Conservation (phyloP, 805 yeast genomes). For the Groenewaldozyma tartarivorans region DNA sequence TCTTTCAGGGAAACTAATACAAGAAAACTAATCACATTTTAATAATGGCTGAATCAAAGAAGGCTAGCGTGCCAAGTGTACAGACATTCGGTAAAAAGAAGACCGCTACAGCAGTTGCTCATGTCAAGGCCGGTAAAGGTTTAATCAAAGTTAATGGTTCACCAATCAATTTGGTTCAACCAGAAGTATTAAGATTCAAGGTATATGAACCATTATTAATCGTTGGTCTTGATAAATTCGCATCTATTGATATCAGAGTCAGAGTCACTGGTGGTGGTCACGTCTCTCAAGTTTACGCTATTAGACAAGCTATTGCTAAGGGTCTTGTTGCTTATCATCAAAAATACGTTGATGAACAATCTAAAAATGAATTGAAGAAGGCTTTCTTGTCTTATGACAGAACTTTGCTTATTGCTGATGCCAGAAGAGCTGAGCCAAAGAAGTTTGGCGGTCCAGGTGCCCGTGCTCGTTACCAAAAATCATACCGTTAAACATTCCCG, state of each 20-base stretch:
- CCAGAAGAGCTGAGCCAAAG: conserved; percentile 99
- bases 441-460: conserved; percentile 99
- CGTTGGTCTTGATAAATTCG: conserved; percentile 98
- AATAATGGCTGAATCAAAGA: background rate
- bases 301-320: conserved; percentile 99
- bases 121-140: conserved; percentile 99
- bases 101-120: conserved; percentile 99
- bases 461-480: conserved; percentile 99
- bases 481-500: conserved; percentile 78
- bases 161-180: conserved; percentile 98
- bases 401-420: conserved; percentile 97
- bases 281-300: conserved; percentile 99
- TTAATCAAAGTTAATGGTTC: conserved; percentile 98
- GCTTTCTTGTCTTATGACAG: conserved; percentile 96
- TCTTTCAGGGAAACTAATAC: too few relatives aligned
- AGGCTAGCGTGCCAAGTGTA: background rate
- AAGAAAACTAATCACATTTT: too few relatives aligned
- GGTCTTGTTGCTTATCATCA: conserved; percentile 99
- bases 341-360: conserved; percentile 98
- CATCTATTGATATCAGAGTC: conserved; percentile 97
- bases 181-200: conserved; percentile 98
- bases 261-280: conserved; percentile 99
- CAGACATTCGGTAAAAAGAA: conserved; percentile 99
- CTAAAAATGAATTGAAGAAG: conserved; percentile 99
- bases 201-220: conserved; percentile 98